These are phyloP conservation scores for Trypanosoma congolense DNA, from an alignment of 208 protist species.

Conservation along the genomic window DNA sequence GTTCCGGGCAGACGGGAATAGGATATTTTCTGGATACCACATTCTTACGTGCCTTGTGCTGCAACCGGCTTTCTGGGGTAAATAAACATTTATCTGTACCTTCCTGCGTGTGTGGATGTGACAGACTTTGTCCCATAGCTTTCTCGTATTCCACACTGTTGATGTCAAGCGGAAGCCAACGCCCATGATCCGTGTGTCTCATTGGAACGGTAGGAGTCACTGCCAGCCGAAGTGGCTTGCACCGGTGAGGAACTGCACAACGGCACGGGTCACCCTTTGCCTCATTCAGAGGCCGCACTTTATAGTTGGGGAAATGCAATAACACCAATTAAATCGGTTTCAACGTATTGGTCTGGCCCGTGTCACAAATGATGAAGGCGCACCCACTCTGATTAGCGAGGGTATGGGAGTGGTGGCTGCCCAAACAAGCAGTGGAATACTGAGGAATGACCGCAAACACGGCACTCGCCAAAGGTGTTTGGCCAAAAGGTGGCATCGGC, in stretches of 20 bases:
- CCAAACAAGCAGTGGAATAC: no score
- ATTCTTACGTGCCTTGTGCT: no score
- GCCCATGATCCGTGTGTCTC: constrained; percentile 7
- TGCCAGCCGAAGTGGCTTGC: constrained; percentile 1
- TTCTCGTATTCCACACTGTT: constrained; percentile 7
- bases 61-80: constrained; percentile 9
- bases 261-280: constrained; percentile 9
- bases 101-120: constrained; percentile 12
- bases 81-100: neutral
- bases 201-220: constrained; percentile 6
- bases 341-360: constrained; percentile 8
- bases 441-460: no score
- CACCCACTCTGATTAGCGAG: no score
- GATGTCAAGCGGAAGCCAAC: constrained; percentile 5
- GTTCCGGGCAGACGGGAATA: no score
- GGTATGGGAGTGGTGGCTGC: no score
- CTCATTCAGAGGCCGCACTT: neutral
- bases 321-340: constrained; percentile 10
- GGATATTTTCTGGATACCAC: no score
- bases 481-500: no score
- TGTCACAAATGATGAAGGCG: no score
- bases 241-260: neutral
- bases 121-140: neutral
- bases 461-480: no score
- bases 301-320: neutral